These are phyloP conservation scores for Cordyceps tenuipes DNA, from an alignment of 2,329 filamentous ascomycete genomes.

Conservation along the genomic window DNA sequence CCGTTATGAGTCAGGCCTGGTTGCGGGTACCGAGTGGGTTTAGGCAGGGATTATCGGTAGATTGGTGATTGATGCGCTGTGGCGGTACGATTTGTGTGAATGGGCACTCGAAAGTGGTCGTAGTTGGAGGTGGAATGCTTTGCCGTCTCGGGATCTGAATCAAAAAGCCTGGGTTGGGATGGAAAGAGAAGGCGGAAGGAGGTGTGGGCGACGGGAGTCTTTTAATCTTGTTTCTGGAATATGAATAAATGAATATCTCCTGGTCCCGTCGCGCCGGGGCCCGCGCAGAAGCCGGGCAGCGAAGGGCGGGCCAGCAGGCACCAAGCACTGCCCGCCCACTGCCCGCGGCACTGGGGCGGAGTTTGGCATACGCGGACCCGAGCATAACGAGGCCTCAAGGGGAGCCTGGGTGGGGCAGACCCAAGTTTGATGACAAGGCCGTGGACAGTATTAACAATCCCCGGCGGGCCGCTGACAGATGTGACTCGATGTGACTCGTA, in stretches of 20 bases:
- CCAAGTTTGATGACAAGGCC: constrained; percentile 4
- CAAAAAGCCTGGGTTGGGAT: background rate
- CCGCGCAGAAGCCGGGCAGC: background rate
- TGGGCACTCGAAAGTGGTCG: background rate
- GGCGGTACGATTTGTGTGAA: background rate
- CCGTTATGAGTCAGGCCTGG: constrained; percentile 17
- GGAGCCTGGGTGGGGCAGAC: background rate
- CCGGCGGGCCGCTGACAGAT: constrained; percentile 10
- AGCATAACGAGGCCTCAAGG: constrained; percentile 14
- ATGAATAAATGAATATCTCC: background rate
- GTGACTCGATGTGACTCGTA: background rate
- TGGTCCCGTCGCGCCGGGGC: background rate
- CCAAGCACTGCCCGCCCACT: background rate
- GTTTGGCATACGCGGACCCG: constrained; percentile 26
- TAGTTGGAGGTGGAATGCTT: background rate
- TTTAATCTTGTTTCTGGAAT: constrained; percentile 15
- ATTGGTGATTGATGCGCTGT: constrained; percentile 2
- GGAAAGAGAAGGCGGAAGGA: background rate
- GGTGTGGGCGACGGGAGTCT: constrained; percentile 17
- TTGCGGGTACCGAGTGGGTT: constrained; percentile 17
- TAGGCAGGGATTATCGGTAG: constrained; percentile 3
- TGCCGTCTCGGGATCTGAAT: background rate
- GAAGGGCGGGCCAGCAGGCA: background rate
- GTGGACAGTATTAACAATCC: constrained; percentile 12
- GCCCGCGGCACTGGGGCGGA: constrained; percentile 18